These are phyloP conservation scores for Haplosporangium sp. DNA, from an alignment of 371 early-diverging fungal genomes.

Conservation along the genomic window DNA sequence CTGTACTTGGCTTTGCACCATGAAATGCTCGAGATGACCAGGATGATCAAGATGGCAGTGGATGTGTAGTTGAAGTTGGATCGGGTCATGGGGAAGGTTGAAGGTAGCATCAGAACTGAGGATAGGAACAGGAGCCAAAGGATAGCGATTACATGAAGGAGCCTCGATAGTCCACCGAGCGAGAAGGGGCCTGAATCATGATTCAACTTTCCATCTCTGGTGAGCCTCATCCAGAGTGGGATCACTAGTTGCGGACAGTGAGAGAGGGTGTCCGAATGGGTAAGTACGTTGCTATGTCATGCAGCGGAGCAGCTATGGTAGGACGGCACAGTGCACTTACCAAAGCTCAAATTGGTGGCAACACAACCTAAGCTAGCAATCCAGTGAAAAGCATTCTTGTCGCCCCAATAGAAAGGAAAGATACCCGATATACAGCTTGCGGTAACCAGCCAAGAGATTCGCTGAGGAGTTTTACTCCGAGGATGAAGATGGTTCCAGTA, in stretches of 20 bases:
- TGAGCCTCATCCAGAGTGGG: slow-evolving; percentile 38
- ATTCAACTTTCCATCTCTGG: slow-evolving; percentile 23
- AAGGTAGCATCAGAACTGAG: slow-evolving; percentile 28
- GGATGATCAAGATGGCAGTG: background rate
- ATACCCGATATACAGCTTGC: slow-evolving; percentile 26
- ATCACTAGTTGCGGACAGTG: slow-evolving; percentile 7
- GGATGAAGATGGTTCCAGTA: slow-evolving; percentile 47
- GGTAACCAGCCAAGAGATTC: slow-evolving; percentile 37
- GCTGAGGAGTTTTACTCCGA: slow-evolving; percentile 23
- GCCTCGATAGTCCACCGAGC: slow-evolving; percentile 13
- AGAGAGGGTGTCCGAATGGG: background rate
- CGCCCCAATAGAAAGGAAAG: slow-evolving; percentile 47
- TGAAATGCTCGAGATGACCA: slow-evolving; percentile 17
- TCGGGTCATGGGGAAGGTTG: slow-evolving; percentile 27
- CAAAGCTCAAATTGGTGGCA: slow-evolving; percentile 33
- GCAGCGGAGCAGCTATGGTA: too few relatives aligned
- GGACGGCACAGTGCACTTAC: slow-evolving; percentile 12
- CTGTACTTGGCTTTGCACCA: slow-evolving; percentile 40
- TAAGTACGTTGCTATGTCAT: background rate
- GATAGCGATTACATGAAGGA: slow-evolving; percentile 21
- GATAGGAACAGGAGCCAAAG: slow-evolving; percentile 38
- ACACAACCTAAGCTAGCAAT: slow-evolving; percentile 35
- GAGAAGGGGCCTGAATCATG: slow-evolving; percentile 23
- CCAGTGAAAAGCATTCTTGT: slow-evolving; percentile 40
- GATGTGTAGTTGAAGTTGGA: slow-evolving; percentile 40